Base-by-base conservation (phyloP, 345 rosid species). In the Sisymbrium irio region DNA sequence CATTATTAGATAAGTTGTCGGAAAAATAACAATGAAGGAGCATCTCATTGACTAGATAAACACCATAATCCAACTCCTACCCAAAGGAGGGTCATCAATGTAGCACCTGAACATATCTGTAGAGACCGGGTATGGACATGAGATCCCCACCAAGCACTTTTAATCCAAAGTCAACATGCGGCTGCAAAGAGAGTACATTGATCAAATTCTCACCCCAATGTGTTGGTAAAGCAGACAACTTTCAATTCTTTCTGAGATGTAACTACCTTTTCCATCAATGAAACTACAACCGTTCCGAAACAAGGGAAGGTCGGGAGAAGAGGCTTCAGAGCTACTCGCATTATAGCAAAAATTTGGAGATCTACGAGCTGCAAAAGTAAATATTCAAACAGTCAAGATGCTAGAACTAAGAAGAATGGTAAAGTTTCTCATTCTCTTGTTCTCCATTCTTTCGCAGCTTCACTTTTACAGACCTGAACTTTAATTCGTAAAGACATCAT, bases 81-180 rank as follows among this genome's bases (percentile, higher is more conserved):
- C 46, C 50, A 77, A 47, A 60, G 37, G 77, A 82, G 77, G 77
- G 76, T 80, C 77, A 80, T 76, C 84, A 73, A 80, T 79, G 69
- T 37, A 90, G 85, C 87, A 90, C 96, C 96, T 90, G 96, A 85
- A 90, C 83, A 67, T 83, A 81, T 53, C 80, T 87, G 83, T 88
- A 88, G 63, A 90, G 85, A 61, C 90, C 91, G 0, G 93, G 93
- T 74, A 90, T 86, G 36, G 96, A 84, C 93, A 90, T 90, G 68
- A 90, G 51, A 81, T 90, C 96, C 37, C 91, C 96, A 71, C 96
- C 96, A 28, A 85, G 84, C 58, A 90, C 74, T 73, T 79, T 82
- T 62, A 88, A 61, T 80, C 96, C 96, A 66, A 90, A 90, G 70
- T 88, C 96, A 44, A 88, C 84, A 46, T 85, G 84, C 12, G 96